Base-by-base conservation (phyloP, 805 yeast genomes). In the Wickerhamomyces sydowiorum region DNA sequence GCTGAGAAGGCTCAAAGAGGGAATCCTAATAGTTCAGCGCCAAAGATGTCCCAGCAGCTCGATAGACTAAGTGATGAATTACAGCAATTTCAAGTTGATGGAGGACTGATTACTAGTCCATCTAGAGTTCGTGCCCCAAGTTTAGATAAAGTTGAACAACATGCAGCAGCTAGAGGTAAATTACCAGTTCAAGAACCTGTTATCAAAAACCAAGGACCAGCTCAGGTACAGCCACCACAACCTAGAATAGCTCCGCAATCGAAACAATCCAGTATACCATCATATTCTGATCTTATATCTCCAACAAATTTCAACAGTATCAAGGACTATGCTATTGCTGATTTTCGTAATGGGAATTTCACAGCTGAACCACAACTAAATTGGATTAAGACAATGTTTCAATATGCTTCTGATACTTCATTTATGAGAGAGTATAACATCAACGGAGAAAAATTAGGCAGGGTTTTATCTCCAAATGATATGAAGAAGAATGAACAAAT, bases 351-450 rank as follows among this genome's bases (percentile, higher is more conserved):
- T 12, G 45, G 43, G 7, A 52, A 43, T 1, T 75, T 73, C 46
- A 67, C 75, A 17, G 75, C 82, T 0, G 63, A 56, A 6, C 59
- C 76, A n/a, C 89, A 82, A 59, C 65, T 82, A 43, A 70, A 68
- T 36, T 80, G 82, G 76, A 83, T 86, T n/a, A 72, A 75, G 46
- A 64, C 69, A 14, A 60, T 83, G 24, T 59, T 81, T 19, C 79
- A 73, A 33, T 70, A 62, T 44, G 55, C 75, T 2, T 69, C 73
- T 21, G 57, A 60, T 32, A 62, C 67, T 3, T 65, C 70, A 1
- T 69, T 69, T 28, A 50, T 73, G n/a, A 51, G 65, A 7, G 64
- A 66, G 7, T 67, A 67, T 46, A 74, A 72, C 34, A 70, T 73
- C 35, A 75, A 72, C 52, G 81, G 78, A 15, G 66, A 64, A 12